Conservation (phyloP, 148 eudicot species). For the Heliosperma pusillum region DNA sequence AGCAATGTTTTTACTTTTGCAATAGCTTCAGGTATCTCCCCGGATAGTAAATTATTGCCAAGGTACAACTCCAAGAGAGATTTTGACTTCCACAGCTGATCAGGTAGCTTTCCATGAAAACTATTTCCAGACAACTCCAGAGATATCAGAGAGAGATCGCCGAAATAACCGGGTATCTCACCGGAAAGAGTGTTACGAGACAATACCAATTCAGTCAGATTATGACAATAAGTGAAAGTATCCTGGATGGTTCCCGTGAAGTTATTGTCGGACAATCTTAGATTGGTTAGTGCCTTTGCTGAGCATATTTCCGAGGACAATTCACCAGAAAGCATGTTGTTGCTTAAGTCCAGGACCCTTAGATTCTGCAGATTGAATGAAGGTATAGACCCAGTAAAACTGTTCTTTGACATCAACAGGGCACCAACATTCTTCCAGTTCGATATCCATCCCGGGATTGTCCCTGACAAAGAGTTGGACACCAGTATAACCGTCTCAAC, state of each 20-base stretch:
- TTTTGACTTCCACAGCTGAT: constrained; percentile 66
- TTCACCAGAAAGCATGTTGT: constrained; percentile 75
- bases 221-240: constrained; percentile 53
- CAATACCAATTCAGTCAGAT: constrained; percentile 50
- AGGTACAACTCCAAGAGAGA: constrained; percentile 68
- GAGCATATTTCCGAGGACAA: constrained; percentile 59
- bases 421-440: constrained; percentile 59
- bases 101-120: constrained; percentile 64
- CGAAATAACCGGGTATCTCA: constrained; percentile 68
- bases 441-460: constrained; percentile 70
- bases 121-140: constrained; percentile 66
- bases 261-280: constrained; percentile 59
- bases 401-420: constrained; percentile 51
- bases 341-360: constrained; percentile 41
- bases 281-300: constrained; percentile 30
- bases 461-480: constrained; percentile 60
- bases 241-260: constrained; percentile 60
- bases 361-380: constrained; percentile 54
- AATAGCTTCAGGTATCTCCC: constrained; percentile 45
- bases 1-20: constrained; percentile 43
- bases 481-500: constrained; percentile 49
- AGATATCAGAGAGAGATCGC: constrained; percentile 57
- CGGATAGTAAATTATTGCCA: constrained; percentile 55
- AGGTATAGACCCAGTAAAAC: constrained; percentile 57
- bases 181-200: constrained; percentile 70